phyloP scores from a whole-genome alignment of 148 eudicot species.

The Vaccinium vitisidaea region DNA sequence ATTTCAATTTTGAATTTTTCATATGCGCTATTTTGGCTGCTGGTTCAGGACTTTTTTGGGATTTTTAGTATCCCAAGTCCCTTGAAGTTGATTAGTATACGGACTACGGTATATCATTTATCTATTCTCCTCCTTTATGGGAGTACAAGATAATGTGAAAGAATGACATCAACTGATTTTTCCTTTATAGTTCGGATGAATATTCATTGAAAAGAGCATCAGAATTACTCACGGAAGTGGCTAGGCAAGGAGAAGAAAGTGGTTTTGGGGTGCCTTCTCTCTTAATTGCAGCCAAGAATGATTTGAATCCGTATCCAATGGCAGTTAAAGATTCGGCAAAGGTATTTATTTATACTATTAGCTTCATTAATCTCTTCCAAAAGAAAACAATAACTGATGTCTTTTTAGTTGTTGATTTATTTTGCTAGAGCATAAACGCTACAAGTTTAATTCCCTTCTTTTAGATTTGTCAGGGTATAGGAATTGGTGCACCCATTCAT shows the following conservation, averaged over 20 bases:
- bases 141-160: not conserved
- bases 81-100: not conserved
- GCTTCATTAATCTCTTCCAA: not conserved
- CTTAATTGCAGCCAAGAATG: constrained; percentile 57
- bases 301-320: constrained; percentile 42
- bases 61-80: constrained; percentile 4
- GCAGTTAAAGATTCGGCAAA: constrained; percentile 38
- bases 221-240: constrained; percentile 46
- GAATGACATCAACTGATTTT: constrained; percentile 8
- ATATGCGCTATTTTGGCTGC: not conserved
- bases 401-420: not conserved
- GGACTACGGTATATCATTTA: not conserved
- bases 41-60: not conserved
- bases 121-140: not conserved
- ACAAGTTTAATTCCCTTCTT: not conserved
- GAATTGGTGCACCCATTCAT: constrained; percentile 52
- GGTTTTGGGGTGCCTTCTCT: constrained; percentile 58
- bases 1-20: not conserved
- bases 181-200: constrained; percentile 46
- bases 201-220: constrained; percentile 48
- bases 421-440: not conserved
- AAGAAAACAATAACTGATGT: not conserved
- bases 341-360: constrained; percentile 27
- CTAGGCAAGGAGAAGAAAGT: constrained; percentile 54
- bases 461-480: constrained; percentile 49